Evolutionary conservation across 306 rosid species (phyloP), one percentile per base, ranked within the genome.

Genomic region (Acmispon strigosus): DNA sequence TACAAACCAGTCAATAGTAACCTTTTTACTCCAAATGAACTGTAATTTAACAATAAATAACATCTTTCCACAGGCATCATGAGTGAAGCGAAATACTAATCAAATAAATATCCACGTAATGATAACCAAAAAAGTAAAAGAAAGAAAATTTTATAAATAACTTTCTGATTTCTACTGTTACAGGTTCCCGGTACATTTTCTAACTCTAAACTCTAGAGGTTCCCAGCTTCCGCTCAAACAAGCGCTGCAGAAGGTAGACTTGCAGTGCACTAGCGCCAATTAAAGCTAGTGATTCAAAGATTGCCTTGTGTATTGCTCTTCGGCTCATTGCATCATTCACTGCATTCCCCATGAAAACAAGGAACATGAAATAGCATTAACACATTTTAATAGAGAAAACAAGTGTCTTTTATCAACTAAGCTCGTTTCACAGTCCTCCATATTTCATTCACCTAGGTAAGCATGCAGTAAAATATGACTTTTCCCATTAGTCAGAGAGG

Each of bases 311-410:
- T 4, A 92, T 12, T 75, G 97, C 96, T 80, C 97, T 86, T 39
- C 64, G 72, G 83, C 96, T 78, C 97, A 95, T 89, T 65, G 83
- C 96, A 12, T 89, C 97, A 54, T 95, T 95, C 80, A 89, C 99
- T 91, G 91, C 87, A 86, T 24, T 44, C 15, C 67, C 80, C 4
- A 34, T 65, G 74, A 27, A 8, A 58, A 62, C 15, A 61, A 47
- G 63, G 2, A 32, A 63, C 50, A 48, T 54, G 5, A 18, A 19
- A 66, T 66, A 42, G 47, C 16, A 39, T 7, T 48, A 11, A 15
- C 60, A 49, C 43, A 0, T 8, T 19, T 2, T 27, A 9, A 75
- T 6, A 11, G 15, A 48, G 20, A 42, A 24, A 69, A 56, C 17
- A 45, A 34, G 34, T 39, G 20, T 8, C 36, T 55, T 49, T 53